Conservation (phyloP, 352 stramenopile genomes). For the Phytophthora foliorum region DNA sequence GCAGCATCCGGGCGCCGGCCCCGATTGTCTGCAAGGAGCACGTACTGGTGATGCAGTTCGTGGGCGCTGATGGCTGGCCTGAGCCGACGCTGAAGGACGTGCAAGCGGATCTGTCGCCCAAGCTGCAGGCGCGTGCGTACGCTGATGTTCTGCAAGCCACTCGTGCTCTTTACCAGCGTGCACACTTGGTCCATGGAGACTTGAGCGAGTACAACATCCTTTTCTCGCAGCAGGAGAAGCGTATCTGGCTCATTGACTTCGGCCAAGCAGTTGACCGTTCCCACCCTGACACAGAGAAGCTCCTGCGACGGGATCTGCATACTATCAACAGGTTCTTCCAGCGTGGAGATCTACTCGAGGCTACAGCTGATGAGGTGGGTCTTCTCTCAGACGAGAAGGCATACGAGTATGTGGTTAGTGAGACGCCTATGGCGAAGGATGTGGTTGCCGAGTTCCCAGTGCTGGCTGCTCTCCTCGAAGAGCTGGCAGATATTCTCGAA, state of each 20-base stretch:
- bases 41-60: constrained; percentile 80
- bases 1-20: constrained; percentile 52
- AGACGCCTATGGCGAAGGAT: constrained; percentile 28
- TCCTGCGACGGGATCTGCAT: constrained; percentile 79
- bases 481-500: constrained; percentile 40
- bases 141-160: constrained; percentile 61
- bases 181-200: constrained; percentile 70
- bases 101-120: constrained; percentile 50
- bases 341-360: constrained; percentile 47
- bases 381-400: constrained; percentile 53
- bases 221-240: constrained; percentile 60
- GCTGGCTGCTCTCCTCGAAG: constrained; percentile 48
- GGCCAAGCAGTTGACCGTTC: constrained; percentile 88
- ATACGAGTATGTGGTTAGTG: constrained; percentile 53
- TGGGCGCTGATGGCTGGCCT: constrained; percentile 63
- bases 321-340: constrained; percentile 87
- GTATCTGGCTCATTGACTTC: constrained; percentile 93
- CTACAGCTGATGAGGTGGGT: constrained; percentile 46
- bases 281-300: constrained; percentile 74
- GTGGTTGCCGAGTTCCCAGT: constrained; percentile 40
- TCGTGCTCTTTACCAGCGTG: constrained; percentile 61
- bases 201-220: constrained; percentile 94
- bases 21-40: constrained; percentile 70
- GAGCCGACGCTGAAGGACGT: constrained; percentile 79
- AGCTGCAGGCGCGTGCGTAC: constrained; percentile 63